phyloP scores from a whole-genome alignment of 73 alveolate species.

The Blepharisma japonicum region DNA sequence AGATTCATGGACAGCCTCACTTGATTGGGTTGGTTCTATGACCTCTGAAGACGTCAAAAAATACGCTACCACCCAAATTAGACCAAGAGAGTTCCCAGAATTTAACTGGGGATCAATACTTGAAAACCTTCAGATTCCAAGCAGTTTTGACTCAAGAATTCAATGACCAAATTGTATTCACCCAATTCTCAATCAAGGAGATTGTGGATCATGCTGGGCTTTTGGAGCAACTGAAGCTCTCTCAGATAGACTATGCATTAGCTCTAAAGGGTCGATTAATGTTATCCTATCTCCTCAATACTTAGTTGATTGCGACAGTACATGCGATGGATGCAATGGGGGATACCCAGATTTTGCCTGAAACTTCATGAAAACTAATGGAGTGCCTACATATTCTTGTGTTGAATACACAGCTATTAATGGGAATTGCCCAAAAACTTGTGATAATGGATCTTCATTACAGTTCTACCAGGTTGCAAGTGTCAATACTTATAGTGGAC shows the following conservation, averaged over 20 bases:
- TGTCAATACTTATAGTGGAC: no score
- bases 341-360: not conserved
- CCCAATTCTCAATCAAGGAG: not conserved
- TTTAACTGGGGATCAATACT: constrained; percentile 6
- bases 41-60: no score
- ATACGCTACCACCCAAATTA: no score
- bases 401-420: no score
- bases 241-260: constrained; percentile 91
- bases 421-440: no score
- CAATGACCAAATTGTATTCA: no score
- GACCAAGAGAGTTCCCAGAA: not conserved
- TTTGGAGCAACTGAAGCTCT: constrained; percentile 91
- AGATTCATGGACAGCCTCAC: no score
- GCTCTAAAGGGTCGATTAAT: constrained; percentile 42
- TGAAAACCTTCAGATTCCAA: not conserved
- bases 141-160: not conserved
- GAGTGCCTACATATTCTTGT: no score
- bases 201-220: constrained; percentile 98
- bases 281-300: constrained; percentile 67
- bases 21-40: no score
- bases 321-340: constrained; percentile 71
- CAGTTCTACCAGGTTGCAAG: no score
- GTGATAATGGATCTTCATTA: no score
- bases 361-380: constrained; percentile 2
- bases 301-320: constrained; percentile 60